A percentile compares a stretch with the other conserved stretches of the same genome.
Conservation (phyloP, 2,329 filamentous ascomycete species). For the Botrytis sinoallii region DNA sequence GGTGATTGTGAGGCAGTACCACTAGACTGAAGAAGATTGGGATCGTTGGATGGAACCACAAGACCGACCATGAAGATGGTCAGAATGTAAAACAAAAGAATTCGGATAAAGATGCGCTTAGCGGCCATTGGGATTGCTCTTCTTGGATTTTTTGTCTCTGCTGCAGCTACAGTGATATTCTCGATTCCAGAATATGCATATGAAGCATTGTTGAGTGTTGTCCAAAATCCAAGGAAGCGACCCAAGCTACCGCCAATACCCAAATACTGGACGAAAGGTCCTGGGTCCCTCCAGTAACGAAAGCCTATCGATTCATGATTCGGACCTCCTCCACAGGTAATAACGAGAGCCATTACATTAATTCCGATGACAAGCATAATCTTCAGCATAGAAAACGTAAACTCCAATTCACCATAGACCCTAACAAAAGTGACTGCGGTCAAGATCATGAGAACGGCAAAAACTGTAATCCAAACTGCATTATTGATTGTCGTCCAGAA, state of each 20-base stretch:
- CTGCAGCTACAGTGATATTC: conserved; percentile 52
- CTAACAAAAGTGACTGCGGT: conserved; percentile 40
- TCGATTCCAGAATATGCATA: conserved; percentile 51
- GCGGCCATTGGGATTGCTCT: conserved; percentile 51
- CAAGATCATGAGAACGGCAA: conserved; percentile 39
- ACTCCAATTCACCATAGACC: conserved; percentile 51
- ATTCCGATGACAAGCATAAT: conserved; percentile 61
- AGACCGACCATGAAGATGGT: conserved; percentile 48
- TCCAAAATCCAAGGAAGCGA: conserved; percentile 51
- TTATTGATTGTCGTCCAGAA: conserved; percentile 60
- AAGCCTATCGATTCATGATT: conserved; percentile 61
- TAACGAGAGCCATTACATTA: conserved; percentile 49
- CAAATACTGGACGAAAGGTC: conserved; percentile 66
- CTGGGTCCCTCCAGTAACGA: conserved; percentile 47
- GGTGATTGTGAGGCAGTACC: conserved; percentile 52
- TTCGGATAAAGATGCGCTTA: conserved; percentile 51
- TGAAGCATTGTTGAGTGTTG: conserved; percentile 45
- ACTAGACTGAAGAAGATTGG: conserved; percentile 45
- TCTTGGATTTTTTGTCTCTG: conserved; percentile 52
- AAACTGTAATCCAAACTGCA: conserved; percentile 42
- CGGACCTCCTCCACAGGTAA: conserved; percentile 55
- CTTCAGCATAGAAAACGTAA: conserved; percentile 52
- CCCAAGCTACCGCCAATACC: conserved; percentile 51
- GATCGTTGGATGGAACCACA: conserved; percentile 54
- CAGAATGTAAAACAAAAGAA: conserved; percentile 54